A percentile compares a stretch with the other conserved stretches of the same genome.
Conservation (phyloP, 495 filamentous ascomycete genomes). For the Tuber melanosporum region DNA sequence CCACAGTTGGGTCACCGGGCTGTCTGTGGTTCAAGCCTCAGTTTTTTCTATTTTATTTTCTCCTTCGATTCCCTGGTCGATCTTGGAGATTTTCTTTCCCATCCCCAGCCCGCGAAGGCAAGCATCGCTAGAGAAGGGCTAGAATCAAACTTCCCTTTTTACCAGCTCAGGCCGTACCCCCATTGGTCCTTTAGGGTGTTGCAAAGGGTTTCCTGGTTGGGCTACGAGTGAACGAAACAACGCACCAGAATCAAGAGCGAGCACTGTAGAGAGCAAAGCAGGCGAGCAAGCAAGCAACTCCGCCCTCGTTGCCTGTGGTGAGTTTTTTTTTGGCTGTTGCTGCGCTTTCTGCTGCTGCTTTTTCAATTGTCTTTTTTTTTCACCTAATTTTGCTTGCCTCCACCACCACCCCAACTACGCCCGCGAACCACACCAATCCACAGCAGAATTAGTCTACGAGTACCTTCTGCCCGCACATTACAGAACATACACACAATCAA, state of each 20-base stretch:
- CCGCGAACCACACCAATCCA: not conserved
- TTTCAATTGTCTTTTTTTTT: slow-evolving; percentile 11
- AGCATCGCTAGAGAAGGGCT: not conserved
- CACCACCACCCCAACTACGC: not conserved
- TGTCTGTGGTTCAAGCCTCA: not conserved
- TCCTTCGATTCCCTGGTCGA: not conserved
- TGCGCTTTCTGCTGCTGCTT: slow-evolving; percentile 4
- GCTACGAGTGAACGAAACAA: slow-evolving; percentile 32
- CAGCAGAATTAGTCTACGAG: not conserved
- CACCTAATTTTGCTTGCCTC: not conserved
- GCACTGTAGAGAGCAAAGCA: slow-evolving; percentile 16
- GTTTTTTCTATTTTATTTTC: not conserved
- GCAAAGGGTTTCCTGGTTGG: slow-evolving; percentile 25
- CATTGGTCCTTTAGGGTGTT: slow-evolving; percentile 21
- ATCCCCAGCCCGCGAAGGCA: slow-evolving; percentile 4
- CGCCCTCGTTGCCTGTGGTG: slow-evolving; percentile 9
- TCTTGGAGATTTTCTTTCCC: slow-evolving; percentile 1
- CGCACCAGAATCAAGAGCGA: slow-evolving; percentile 25
- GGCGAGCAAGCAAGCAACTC: slow-evolving; percentile 22
- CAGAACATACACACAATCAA: not conserved
- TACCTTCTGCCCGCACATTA: not conserved
- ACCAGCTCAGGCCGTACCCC: slow-evolving; percentile 2
- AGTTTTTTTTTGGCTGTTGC: slow-evolving; percentile 6
- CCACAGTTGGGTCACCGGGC: not conserved
- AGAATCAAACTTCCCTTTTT: slow-evolving; percentile 24